Evolutionary conservation across 2,329 filamentous ascomycete species (phyloP).

Genomic region (Colletotrichum lini): DNA sequence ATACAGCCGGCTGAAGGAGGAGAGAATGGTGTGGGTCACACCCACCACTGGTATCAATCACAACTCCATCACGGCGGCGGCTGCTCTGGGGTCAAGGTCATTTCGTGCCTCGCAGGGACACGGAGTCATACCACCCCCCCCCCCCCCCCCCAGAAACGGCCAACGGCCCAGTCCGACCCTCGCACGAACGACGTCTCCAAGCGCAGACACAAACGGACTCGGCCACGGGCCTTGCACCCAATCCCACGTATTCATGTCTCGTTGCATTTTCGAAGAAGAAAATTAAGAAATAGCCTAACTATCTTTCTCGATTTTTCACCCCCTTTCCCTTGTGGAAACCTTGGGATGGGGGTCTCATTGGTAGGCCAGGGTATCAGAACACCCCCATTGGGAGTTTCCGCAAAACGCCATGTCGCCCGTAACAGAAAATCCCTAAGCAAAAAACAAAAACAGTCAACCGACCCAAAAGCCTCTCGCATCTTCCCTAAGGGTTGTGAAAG

Average conservation of each 20-base stretch:
- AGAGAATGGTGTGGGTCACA: too few relatives aligned
- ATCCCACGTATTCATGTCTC: background rate
- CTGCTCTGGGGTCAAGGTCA: background rate
- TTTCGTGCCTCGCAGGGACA: background rate
- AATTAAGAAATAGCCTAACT: conserved; percentile 15
- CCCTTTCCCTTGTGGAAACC: background rate
- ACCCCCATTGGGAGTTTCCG: background rate
- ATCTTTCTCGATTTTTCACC: background rate
- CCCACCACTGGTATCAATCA: background rate
- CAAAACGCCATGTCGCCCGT: conserved; percentile 28
- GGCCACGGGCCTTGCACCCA: background rate
- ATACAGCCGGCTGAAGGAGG: too few relatives aligned
- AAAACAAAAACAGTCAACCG: background rate
- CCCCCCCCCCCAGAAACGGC: background rate
- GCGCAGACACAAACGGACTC: background rate
- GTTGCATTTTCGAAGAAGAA: conserved; percentile 6
- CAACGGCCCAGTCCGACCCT: background rate
- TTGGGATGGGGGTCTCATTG: background rate
- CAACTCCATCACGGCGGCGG: background rate
- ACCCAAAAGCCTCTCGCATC: background rate
- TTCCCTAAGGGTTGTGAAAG: background rate
- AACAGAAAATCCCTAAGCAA: background rate
- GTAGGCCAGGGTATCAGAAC: conserved; percentile 34
- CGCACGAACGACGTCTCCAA: background rate
- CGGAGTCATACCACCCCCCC: background rate